These are phyloP conservation scores for Graphiopsis chlorocephala DNA, from an alignment of 2,329 filamentous ascomycete genomes.

Conservation along the genomic window DNA sequence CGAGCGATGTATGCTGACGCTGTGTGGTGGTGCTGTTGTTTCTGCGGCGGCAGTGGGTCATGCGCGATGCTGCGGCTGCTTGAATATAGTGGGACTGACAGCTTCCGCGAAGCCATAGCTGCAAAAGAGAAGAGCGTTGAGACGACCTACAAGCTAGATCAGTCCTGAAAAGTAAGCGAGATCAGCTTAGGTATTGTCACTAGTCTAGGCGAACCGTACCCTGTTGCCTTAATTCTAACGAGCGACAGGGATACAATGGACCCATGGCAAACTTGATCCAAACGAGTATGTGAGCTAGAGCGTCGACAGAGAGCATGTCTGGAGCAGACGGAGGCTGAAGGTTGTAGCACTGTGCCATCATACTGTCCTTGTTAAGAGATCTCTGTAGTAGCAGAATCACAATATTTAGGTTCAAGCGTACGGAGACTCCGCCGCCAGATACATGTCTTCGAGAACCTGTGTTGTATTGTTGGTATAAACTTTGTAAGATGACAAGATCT, in stretches of 20 bases:
- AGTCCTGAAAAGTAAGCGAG: background rate
- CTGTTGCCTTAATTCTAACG: background rate
- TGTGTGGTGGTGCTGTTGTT: background rate
- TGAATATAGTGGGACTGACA: background rate
- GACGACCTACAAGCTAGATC: background rate
- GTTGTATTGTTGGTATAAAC: background rate
- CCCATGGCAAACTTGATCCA: background rate
- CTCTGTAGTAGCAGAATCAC: background rate
- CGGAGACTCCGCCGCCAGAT: too few species aligned
- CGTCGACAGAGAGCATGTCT: background rate
- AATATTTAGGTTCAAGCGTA: background rate
- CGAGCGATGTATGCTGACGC: background rate
- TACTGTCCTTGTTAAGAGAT: background rate
- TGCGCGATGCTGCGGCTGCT: background rate
- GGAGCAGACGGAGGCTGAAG: background rate
- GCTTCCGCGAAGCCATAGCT: too few species aligned
- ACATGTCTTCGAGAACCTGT: background rate
- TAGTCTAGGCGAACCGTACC: background rate
- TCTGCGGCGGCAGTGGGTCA: background rate
- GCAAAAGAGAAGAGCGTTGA: background rate
- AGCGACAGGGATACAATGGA: background rate
- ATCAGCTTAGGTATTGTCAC: background rate
- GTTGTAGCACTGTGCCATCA: background rate
- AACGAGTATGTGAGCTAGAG: background rate
- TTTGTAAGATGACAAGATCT: background rate